phyloP scores from a whole-genome alignment of 2,329 filamentous ascomycete genomes.

The Cladophialophora immunda region DNA sequence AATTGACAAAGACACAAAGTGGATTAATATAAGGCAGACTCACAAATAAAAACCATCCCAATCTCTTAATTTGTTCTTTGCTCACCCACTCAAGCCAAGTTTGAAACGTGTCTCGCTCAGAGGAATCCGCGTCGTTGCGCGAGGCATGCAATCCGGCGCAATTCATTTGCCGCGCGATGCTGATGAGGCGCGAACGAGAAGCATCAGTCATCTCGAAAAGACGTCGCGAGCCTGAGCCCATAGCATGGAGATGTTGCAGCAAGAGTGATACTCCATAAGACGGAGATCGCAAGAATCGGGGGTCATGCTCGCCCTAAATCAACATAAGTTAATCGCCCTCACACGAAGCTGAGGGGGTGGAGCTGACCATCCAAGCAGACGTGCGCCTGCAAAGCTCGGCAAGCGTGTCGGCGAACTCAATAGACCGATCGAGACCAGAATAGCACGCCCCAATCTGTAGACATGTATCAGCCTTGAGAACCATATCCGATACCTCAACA shows the following conservation, averaged over 20 bases:
- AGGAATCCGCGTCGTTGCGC: neutral
- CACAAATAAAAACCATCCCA: slow-evolving; percentile 22
- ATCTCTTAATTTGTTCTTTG: slow-evolving; percentile 14
- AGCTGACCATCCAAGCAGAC: slow-evolving; percentile 15
- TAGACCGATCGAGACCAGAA: slow-evolving; percentile 15
- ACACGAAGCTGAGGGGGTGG: neutral
- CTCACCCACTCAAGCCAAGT: slow-evolving; percentile 20
- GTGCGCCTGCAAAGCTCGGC: slow-evolving; percentile 19
- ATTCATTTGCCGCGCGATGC: slow-evolving; percentile 18
- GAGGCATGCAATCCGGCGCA: neutral
- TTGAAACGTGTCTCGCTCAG: slow-evolving; percentile 1
- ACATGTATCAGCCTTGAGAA: neutral
- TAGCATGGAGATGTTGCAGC: slow-evolving; percentile 16
- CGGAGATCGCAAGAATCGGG: slow-evolving; percentile 16
- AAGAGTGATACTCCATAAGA: slow-evolving; percentile 17
- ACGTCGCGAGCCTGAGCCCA: slow-evolving; percentile 19
- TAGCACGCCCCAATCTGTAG: slow-evolving; percentile 19
- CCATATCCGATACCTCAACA: too few species aligned
- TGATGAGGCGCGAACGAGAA: slow-evolving; percentile 19
- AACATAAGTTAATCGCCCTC: neutral
- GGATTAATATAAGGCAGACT: neutral
- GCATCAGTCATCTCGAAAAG: slow-evolving; percentile 24
- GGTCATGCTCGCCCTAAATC: slow-evolving; percentile 16
- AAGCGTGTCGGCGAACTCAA: slow-evolving; percentile 18
- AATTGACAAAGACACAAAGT: neutral